phyloP scores from a whole-genome alignment of 2,329 filamentous ascomycete species.

The Sporothrix pseudoabietina region DNA sequence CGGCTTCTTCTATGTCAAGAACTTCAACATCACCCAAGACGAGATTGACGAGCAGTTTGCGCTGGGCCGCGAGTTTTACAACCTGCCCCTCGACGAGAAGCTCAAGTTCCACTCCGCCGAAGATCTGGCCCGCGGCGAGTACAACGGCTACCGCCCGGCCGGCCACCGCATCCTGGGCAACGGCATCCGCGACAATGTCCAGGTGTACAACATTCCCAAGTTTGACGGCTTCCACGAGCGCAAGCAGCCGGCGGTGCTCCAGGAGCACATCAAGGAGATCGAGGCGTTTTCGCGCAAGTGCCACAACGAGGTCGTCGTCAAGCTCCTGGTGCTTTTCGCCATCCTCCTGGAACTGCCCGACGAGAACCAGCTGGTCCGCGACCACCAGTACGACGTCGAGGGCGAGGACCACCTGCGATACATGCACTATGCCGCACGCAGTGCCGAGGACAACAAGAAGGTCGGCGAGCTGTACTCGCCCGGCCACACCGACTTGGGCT shows the following conservation, averaged over 20 bases:
- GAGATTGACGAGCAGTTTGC: slow-evolving; percentile 60
- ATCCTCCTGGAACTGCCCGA: slow-evolving; percentile 60
- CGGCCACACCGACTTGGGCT: slow-evolving; percentile 57
- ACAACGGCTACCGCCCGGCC: slow-evolving; percentile 54
- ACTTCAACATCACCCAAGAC: slow-evolving; percentile 58
- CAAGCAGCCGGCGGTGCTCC: slow-evolving; percentile 50
- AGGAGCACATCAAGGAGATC: slow-evolving; percentile 55
- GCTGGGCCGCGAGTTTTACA: slow-evolving; percentile 53
- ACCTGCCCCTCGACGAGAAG: slow-evolving; percentile 56
- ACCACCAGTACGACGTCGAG: slow-evolving; percentile 57
- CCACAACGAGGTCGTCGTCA: slow-evolving; percentile 53
- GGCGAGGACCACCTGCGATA: slow-evolving; percentile 61
- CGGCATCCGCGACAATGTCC: slow-evolving; percentile 55
- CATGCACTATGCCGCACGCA: slow-evolving; percentile 57
- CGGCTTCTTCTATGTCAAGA: slow-evolving; percentile 60
- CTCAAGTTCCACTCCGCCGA: slow-evolving; percentile 48
- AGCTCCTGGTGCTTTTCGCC: slow-evolving; percentile 60
- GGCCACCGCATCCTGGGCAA: slow-evolving; percentile 39
- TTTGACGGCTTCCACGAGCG: slow-evolving; percentile 53
- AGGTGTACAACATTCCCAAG: slow-evolving; percentile 64
- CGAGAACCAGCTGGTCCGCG: slow-evolving; percentile 57
- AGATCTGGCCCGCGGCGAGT: slow-evolving; percentile 51
- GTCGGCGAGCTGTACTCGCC: slow-evolving; percentile 35
- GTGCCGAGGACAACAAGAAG: slow-evolving; percentile 41
- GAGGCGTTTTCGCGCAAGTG: slow-evolving; percentile 51